Evolutionary conservation across 108 stramenopile species (phyloP).

Genomic region (Schizochytrium sp.): DNA sequence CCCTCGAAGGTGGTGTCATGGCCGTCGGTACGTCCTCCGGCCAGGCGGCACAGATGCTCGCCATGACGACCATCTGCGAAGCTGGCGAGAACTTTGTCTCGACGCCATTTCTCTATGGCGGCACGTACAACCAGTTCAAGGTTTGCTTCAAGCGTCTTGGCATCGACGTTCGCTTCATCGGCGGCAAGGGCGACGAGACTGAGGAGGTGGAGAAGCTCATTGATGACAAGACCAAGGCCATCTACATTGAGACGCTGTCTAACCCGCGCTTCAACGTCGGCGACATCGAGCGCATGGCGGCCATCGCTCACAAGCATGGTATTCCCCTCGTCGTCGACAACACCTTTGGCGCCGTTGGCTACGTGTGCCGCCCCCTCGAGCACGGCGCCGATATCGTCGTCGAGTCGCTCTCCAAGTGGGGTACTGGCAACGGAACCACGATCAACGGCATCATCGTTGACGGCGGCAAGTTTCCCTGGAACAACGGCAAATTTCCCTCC

Average conservation of each 20-base stretch:
- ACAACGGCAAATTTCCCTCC: constrained; percentile 65
- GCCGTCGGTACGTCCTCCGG: constrained; percentile 59
- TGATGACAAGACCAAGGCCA: constrained; percentile 72
- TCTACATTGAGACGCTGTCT: constrained; percentile 47
- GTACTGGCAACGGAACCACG: constrained; percentile 68
- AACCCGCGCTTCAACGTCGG: constrained; percentile 13
- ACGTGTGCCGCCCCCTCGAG: constrained; percentile 69
- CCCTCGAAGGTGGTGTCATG: constrained; percentile 59
- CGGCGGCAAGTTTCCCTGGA: constrained; percentile 64
- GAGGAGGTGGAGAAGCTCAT: constrained; percentile 38
- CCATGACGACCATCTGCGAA: constrained; percentile 61
- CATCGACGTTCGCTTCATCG: constrained; percentile 64
- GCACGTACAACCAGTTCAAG: constrained; percentile 60
- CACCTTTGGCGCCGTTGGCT: constrained; percentile 67
- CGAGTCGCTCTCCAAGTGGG: constrained; percentile 75
- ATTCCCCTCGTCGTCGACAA: constrained; percentile 75
- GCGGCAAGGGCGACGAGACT: constrained; percentile 47
- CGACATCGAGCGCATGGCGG: constrained; percentile 14
- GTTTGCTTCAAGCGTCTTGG: constrained; percentile 62
- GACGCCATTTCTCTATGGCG: constrained; percentile 50
- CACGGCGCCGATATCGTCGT: constrained; percentile 71
- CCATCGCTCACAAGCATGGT: constrained; percentile 41
- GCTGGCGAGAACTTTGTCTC: constrained; percentile 75
- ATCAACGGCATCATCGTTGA: constrained; percentile 66
- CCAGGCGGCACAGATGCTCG: constrained; percentile 60